Evolutionary conservation across 1,284 basidiomycete species (phyloP), one percentile per base, ranked within the genome.

Genomic region (Cutaneotrichosporon cyanovorans): DNA sequence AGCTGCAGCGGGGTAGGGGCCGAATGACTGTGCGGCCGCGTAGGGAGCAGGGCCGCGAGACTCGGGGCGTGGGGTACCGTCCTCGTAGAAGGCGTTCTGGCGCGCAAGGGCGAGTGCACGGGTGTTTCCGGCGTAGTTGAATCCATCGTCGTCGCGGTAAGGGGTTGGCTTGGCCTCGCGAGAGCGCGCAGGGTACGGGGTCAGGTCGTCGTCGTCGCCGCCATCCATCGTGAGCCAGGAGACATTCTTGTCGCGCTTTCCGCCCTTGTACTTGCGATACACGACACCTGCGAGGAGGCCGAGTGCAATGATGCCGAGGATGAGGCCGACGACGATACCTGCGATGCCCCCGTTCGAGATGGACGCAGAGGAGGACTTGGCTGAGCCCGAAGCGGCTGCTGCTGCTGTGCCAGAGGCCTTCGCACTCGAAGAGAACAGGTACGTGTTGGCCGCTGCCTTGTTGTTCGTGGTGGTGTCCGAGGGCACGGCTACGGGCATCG

Each of bases 181-280:
- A 7, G 25, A 28, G 25, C 25, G 25, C 25, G 25, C 21, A 2
- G 56, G 60, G 58, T 58, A 69, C 5, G 66, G 66, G 11, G 63
- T 65, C 37, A 69, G 49, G 16, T 34, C 32, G 32, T 34, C 16
- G 47, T 69, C 62, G 45, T 68, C 63, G 44, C 62, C 55, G 25
- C n/a, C n/a, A n/a, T 28, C 44, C 37, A 69, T 59, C 51, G 62
- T 60, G 32, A 56, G 37, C 66, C 66, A 69, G 9, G 61, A 55
- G 11, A 52, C 37, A 33, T 57, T 47, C n/a, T 33, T 10, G 30
- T 34, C 11, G 31, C 45, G 36, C 32, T 40, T 32, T 45, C 52
- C 48, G 15, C 23, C 14, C 45, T 48, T 50, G 38, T 45, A 19
- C 46, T 45, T 46, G 34, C 45, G 45, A 48, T 59, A 59, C 19